Evolutionary conservation across 768 basidiomycete species (phyloP), one percentile per base, ranked within the genome.

Genomic region (Leccinellum rugosiceps): DNA sequence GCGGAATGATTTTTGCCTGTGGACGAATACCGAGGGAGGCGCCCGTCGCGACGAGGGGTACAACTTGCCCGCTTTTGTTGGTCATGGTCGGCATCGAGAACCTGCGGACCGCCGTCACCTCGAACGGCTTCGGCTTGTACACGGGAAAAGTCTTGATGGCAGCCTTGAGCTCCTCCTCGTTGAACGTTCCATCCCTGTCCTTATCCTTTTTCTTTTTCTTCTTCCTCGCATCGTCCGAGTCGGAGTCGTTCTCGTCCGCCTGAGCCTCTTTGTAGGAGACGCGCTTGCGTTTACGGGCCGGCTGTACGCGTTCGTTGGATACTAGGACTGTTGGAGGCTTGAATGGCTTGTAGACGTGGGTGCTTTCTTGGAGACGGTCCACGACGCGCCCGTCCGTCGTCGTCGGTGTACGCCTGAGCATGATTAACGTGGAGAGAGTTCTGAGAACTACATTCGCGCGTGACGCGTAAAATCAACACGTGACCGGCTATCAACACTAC

Each of bases 81-180:
- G 72, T 81, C 84, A 93, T 92, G 8, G 80, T 80, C 8, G 96
- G 96, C 65, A 98, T 84, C 13, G 90, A 85, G 75, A 97, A 98
- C 61, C 86, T 75, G 30, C 84, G 83, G 8, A 83, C 63, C 1
- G 58, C 63, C 1, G 58, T 68, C 65, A 86, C 75, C 45, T 82
- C 81, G 68, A 91, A 88, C 1, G 90, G 85, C 71, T 89, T 94
- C 19, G 88, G 86, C 62, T 85, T 86, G 78, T 83, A 94, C 41
- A 90, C 85, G 3, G 93, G 92, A 66, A 80, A 94, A 50, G 80
- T 83, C 70, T 81, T 83, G 72, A 85, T 80, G 59, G 81, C 82
- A 65, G 78, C 83, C 62, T 77, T 79, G 58, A 84, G 80, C 67
- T 77, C 87, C 66, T 77, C 86, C 76, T 81, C 86, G 60, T 80